These are phyloP conservation scores for Helotiales sp. DNA, from an alignment of 2,329 filamentous ascomycete genomes.

Conservation along the genomic window DNA sequence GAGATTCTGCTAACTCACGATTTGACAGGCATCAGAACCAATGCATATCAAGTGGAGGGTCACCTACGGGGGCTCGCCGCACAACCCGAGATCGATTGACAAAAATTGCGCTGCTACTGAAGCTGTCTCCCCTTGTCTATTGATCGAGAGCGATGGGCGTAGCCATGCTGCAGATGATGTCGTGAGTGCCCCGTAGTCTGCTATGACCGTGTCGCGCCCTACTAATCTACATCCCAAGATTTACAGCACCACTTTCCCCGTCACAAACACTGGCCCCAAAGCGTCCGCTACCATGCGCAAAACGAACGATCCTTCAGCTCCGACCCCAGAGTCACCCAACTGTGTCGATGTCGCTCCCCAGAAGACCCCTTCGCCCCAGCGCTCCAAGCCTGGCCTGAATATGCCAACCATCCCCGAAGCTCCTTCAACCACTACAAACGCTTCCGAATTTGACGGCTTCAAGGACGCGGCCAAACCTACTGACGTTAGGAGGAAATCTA, in stretches of 20 bases:
- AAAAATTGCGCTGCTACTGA: not conserved
- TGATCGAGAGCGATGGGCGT: not conserved
- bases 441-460: not conserved
- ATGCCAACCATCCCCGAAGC: not conserved
- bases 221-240: not conserved
- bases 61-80: not conserved
- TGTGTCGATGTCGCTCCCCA: too few species aligned
- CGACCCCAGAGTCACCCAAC: not conserved
- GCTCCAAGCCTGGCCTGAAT: not conserved
- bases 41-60: slow-evolving; percentile 1
- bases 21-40: not conserved
- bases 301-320: not conserved
- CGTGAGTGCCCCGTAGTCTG: not conserved
- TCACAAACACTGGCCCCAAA: not conserved
- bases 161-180: not conserved
- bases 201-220: not conserved
- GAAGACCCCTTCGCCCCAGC: not conserved
- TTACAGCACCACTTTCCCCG: not conserved
- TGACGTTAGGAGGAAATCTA: not conserved
- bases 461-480: not conserved
- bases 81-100: not conserved
- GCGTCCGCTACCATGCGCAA: not conserved
- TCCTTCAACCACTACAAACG: not conserved
- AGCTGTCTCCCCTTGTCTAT: not conserved
- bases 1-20: not conserved